A percentile compares a stretch with the other conserved stretches of the same genome.
Evolutionary conservation across 192 early-diverging fungal genomes (phyloP).

Genomic region (Helicostylum pulchrum): DNA sequence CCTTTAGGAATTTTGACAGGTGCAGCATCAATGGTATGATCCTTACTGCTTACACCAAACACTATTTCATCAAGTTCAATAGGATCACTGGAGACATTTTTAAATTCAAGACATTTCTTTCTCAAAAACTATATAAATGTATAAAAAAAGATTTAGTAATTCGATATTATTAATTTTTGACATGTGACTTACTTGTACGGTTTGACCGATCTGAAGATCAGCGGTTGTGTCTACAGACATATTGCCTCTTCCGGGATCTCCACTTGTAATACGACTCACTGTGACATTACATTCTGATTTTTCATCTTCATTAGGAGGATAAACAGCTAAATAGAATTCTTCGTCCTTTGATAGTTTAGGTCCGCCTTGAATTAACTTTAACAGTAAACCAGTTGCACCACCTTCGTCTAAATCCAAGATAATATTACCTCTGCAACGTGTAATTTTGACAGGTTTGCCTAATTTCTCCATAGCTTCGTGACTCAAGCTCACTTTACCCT

Average conservation of each 20-base stretch:
- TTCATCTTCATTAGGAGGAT: slow-evolving; percentile 11
- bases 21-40: slow-evolving; percentile 18
- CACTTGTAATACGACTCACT: slow-evolving; percentile 46
- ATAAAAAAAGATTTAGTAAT: not conserved
- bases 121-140: slow-evolving; percentile 32
- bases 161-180: not conserved
- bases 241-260: slow-evolving; percentile 54
- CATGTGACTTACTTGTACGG: slow-evolving; percentile 44
- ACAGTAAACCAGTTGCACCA: slow-evolving; percentile 46
- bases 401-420: slow-evolving; percentile 51
- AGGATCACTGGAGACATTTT: slow-evolving; percentile 1
- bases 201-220: slow-evolving; percentile 47
- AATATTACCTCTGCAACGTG: slow-evolving; percentile 53
- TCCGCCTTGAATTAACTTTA: slow-evolving; percentile 38
- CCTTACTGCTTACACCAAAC: slow-evolving; percentile 23
- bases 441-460: slow-evolving; percentile 48
- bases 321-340: slow-evolving; percentile 50
- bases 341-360: slow-evolving; percentile 47
- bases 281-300: slow-evolving; percentile 4
- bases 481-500: not conserved
- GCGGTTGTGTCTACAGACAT: slow-evolving; percentile 53
- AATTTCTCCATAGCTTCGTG: slow-evolving; percentile 41
- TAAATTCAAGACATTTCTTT: not conserved
- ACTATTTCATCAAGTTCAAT: not conserved
- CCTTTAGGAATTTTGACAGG: not conserved